Evolutionary conservation across 805 yeast genomes (phyloP).

Genomic region (Cyberlindnera petersonii): DNA sequence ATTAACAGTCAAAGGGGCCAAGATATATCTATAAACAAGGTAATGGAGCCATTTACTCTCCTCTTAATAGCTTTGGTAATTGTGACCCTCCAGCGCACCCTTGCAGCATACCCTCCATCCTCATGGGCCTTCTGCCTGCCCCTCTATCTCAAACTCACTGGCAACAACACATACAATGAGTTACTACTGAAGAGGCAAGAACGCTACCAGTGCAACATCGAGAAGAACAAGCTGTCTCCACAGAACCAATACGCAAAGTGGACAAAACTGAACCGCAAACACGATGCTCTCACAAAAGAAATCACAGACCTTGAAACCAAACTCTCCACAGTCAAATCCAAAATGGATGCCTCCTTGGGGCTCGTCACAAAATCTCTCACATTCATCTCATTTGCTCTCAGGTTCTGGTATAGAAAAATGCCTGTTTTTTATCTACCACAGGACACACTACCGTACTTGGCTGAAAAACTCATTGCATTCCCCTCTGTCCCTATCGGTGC

Average conservation of each 20-base stretch:
- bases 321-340: slow-evolving; percentile 2
- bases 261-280: slow-evolving; percentile 78
- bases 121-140: slow-evolving; percentile 9
- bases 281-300: slow-evolving; percentile 11
- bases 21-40: background rate
- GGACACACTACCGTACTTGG: slow-evolving; percentile 10
- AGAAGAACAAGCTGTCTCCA: slow-evolving; percentile 64
- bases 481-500: slow-evolving; percentile 63
- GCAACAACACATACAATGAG: slow-evolving; percentile 6
- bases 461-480: slow-evolving; percentile 10
- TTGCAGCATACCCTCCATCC: slow-evolving; percentile 9
- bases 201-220: slow-evolving; percentile 43
- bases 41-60: slow-evolving; percentile 14
- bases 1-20: background rate
- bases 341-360: slow-evolving; percentile 1
- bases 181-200: slow-evolving; percentile 37
- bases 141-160: slow-evolving; percentile 9
- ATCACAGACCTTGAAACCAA: slow-evolving; percentile 8
- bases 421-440: slow-evolving; percentile 14
- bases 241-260: slow-evolving; percentile 95
- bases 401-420: slow-evolving; percentile 18
- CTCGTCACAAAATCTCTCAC: slow-evolving; percentile 3
- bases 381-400: slow-evolving; percentile 5
- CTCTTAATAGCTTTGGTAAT: slow-evolving; percentile 5
- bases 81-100: slow-evolving; percentile 10